phyloP scores from a whole-genome alignment of 2,329 filamentous ascomycete species.

The Cylindrodendrum hubeiense region DNA sequence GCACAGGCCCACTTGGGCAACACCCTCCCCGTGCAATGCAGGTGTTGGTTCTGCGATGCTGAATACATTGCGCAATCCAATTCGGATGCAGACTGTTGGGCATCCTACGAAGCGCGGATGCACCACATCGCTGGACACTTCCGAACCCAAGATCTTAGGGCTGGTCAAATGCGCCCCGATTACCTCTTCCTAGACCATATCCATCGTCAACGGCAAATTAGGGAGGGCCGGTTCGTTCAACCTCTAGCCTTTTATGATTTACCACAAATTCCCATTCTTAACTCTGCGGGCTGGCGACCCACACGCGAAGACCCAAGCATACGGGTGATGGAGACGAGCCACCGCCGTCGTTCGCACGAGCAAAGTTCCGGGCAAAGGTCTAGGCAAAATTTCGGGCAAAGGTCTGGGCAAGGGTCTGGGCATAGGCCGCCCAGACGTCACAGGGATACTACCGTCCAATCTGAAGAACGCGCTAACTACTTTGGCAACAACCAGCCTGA shows the following conservation, averaged over 20 bases:
- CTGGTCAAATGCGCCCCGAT: conserved; percentile 52
- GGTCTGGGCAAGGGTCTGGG: not conserved
- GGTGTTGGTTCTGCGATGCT: conserved; percentile 66
- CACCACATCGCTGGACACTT: conserved; percentile 63
- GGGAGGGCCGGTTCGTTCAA: conserved; percentile 34
- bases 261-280: conserved; percentile 26
- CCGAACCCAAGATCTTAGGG: conserved; percentile 36
- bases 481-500: too few species aligned
- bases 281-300: conserved; percentile 33
- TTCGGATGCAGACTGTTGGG: conserved; percentile 13
- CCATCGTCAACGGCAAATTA: conserved; percentile 43
- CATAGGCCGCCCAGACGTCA: too few species aligned
- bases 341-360: too few species aligned
- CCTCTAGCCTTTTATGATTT: conserved; percentile 38
- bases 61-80: conserved; percentile 44
- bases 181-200: conserved; percentile 56
- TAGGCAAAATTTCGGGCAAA: not conserved
- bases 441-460: too few species aligned
- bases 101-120: conserved; percentile 58
- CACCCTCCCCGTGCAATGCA: conserved; percentile 49
- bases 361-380: not conserved
- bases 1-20: conserved; percentile 50
- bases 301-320: not conserved
- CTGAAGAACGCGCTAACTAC: too few species aligned
- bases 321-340: not conserved